Base-by-base conservation (phyloP, 2,329 filamentous ascomycete genomes). In the Stemphylium lycopersici region DNA sequence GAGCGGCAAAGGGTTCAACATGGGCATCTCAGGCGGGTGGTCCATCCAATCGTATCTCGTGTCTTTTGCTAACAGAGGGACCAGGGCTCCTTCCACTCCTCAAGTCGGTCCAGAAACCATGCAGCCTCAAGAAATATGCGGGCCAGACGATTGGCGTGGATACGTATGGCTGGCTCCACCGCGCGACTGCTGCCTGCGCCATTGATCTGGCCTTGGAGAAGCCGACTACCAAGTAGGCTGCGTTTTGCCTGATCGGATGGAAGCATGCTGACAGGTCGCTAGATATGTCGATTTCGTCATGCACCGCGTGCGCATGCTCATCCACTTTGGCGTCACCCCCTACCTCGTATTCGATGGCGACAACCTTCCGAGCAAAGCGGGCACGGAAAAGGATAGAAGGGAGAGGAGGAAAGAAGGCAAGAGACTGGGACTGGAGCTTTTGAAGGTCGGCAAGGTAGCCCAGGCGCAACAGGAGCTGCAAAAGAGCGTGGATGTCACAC, bases 341-440 rank as follows among this genome's bases (percentile, higher is more conserved):
- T 99, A 96, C 74, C 79, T 99, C 50, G 90, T 99, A 32, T 99
- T 99, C 73, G 95, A 99, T 77, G 95, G 95, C 59, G 95, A 97
- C 72, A 92, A 90, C 71, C 83, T 99, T 20, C 95, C 95, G 29
- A 96, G 93, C 81, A 99, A 99, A 76, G 89, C 91, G 13, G 85
- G 83, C 24, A 98, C 93, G 0, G 95, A 99, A 73, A 83, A 84
- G 29, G 88, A 90, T 12, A 85, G 95, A 48, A 84, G 84, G n/a
- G 86, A 86, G 61, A 86, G 86, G 58, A 86, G 95, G 42, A 87
- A 91, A 61, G 88, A 93, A 56, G 91, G 87, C 76, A 91, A 85
- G 72, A 85, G 84, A 69, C 74, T 86, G 2, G 95, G 93, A 0
- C 77, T 93, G 55, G 91, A 95, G 69, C 79, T 97, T 10, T 80